phyloP scores from a whole-genome alignment of 1,284 basidiomycete genomes.

The Volvariella surrecta region DNA sequence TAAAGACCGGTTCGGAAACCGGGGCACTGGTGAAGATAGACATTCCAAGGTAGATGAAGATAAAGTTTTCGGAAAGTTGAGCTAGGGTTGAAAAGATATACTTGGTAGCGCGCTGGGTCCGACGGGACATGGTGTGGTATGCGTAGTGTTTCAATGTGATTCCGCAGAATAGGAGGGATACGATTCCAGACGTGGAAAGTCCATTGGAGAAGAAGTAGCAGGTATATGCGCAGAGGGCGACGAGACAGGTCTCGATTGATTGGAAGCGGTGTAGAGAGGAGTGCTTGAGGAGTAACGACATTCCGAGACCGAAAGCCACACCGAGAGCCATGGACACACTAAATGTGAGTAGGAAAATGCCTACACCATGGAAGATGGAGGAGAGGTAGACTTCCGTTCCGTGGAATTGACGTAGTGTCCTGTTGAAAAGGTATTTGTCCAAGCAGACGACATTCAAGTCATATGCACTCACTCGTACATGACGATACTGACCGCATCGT shows the following conservation, averaged over 20 bases:
- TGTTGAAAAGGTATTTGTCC: conserved; percentile 20
- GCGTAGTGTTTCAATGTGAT: conserved; percentile 99
- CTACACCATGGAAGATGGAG: conserved; percentile 91
- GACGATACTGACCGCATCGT: conserved; percentile 99
- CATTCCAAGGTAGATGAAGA: conserved; percentile 98
- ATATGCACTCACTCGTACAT: conserved; percentile 94
- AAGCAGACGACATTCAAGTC: not conserved
- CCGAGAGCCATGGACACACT: conserved; percentile 91
- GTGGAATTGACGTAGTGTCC: conserved; percentile 89
- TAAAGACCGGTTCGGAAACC: conserved; percentile 60
- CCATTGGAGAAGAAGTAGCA: conserved; percentile 99
- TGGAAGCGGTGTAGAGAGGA: conserved; percentile 85
- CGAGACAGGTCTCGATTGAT: conserved; percentile 90
- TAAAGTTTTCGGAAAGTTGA: conserved; percentile 96
- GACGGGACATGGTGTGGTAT: conserved; percentile 96
- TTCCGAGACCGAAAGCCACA: conserved; percentile 82
- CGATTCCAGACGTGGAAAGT: conserved; percentile 92
- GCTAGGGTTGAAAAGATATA: conserved; percentile 92
- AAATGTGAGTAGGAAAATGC: conserved; percentile 95
- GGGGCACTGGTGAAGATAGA: conserved; percentile 87
- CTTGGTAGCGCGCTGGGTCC: conserved; percentile 92
- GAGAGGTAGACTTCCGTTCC: conserved; percentile 82
- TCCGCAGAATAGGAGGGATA: conserved; percentile 96
- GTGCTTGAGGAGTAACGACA: conserved; percentile 94
- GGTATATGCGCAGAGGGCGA: conserved; percentile 91